These are phyloP conservation scores for Fusarium coicis DNA, from an alignment of 2,329 filamentous ascomycete species.

Conservation along the genomic window DNA sequence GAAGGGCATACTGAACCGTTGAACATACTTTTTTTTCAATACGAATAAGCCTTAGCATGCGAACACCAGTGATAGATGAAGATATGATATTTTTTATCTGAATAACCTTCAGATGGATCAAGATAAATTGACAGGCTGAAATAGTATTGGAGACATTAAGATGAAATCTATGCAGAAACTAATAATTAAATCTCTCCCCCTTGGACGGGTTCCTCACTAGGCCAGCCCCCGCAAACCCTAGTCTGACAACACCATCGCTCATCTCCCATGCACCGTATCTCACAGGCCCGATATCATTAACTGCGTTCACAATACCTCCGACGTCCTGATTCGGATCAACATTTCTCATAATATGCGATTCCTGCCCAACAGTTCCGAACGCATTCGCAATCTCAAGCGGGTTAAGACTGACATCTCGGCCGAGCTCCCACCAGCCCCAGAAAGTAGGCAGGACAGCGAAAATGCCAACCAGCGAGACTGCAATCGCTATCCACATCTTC, in stretches of 20 bases:
- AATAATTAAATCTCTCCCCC: slow-evolving; percentile 37
- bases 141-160: rapidly evolving
- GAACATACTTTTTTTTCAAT: background rate
- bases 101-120: background rate
- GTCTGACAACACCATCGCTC: slow-evolving; percentile 25
- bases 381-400: slow-evolving; percentile 39
- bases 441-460: slow-evolving; percentile 31
- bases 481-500: slow-evolving; percentile 36
- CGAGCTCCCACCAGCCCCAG: slow-evolving; percentile 42
- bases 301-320: slow-evolving; percentile 19
- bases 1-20: background rate
- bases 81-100: background rate
- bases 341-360: slow-evolving; percentile 30
- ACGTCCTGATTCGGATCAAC: slow-evolving; percentile 37
- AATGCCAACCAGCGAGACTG: slow-evolving; percentile 30
- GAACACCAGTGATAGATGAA: background rate
- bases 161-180: background rate
- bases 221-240: slow-evolving; percentile 31
- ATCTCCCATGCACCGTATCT: slow-evolving; percentile 40
- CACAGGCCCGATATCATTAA: slow-evolving; percentile 24
- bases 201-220: slow-evolving; percentile 31
- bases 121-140: background rate
- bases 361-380: slow-evolving; percentile 28
- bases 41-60: background rate
- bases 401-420: slow-evolving; percentile 36